Evolutionary conservation across 2,329 filamentous ascomycete species (phyloP), one percentile per base, ranked within the genome.

Genomic region (Penicillium sp.): DNA sequence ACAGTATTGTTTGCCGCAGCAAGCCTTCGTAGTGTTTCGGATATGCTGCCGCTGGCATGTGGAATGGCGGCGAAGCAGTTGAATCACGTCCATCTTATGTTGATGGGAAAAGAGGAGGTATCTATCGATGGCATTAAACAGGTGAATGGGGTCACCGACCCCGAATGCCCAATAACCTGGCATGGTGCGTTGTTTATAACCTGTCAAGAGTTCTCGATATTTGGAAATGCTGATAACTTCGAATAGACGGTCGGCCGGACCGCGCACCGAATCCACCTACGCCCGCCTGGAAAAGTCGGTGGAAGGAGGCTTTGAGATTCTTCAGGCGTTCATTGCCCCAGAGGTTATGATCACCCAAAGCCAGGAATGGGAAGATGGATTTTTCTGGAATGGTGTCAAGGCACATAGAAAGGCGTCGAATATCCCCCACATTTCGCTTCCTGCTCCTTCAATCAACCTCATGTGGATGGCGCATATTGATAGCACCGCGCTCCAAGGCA

Each of bases 381-480:
- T 85, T 66, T 90, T 97, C 62, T 75, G 84, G 26, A 78, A 79
- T 14, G 87, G 83, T 0, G 75, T 91, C 31, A 81, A 83, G 43
- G 75, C 79, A 14, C 85, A 87, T 65, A 77, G 85, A 0, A 74
- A 75, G 2, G 75, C 75, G 7, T 76, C 85, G 8, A 76, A 76
- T 1, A 80, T 83, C 16, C 78, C 91, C 1, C 74, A 96, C 16
- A 89, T 98, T 53, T 87, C 91, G 69, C 79, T 98, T 21, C 91
- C 93, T 0, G 77, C 80, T 37, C 80, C 84, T 53, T 80, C 83
- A 1, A 81, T 81, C 25, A 84, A 88, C 53, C 82, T 85, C 37
- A 82, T 84, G 62, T 98, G 93, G 92, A 80, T 96, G 42, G 85
- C 90, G 1, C 86, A 87, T 61, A 80, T 98, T 13, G 91, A 96